Evolutionary conservation across 2,329 filamentous ascomycete species (phyloP), one percentile per base, ranked within the genome.

Genomic region (Neocucurbitaria cava): DNA sequence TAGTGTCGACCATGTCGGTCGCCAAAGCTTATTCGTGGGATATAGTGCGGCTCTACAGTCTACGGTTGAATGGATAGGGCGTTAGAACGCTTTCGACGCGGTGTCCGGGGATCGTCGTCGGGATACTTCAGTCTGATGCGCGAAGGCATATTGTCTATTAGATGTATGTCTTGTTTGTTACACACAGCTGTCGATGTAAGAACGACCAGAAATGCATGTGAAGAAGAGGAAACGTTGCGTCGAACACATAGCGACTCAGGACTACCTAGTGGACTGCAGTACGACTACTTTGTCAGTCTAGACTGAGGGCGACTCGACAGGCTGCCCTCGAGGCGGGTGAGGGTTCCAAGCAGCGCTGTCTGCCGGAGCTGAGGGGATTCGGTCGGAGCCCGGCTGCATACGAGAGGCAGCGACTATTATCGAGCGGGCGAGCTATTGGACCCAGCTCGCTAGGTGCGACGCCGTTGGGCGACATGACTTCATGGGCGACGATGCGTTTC

Each of bases 401-500:
- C 8, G 28, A 15, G 28, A 4, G 28, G 28, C 17, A 4, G 31
- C 31, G 31, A 13, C 31, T 17, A 8, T 35, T 35, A 10, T n/a
- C 17, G 31, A 35, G 31, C 18, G 38, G 2, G 41, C 41, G 26
- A 33, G 11, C 21, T 33, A 55, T 53, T 55, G 52, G 49, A 46
- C 50, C 46, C 36, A 46, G 30, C 41, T 36, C n/a, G 54, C 50
- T 44, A 33, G 33, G 52, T 49, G n/a, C n/a, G 49, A 47, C 26
- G 56, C 43, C 46, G 53, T 52, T 46, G 48, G 31, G 39, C 47
- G 28, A 31, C 28, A 35, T 56, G 54, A 64, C 52, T 53, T 62
- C 58, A 60, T 52, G 38, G 31, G 41, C 43, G n/a, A 45, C n/a
- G 28, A 45, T 36, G 43, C 49, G 63, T 62, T 64, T 66, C 61